These are phyloP conservation scores for Omphalotus olearius DNA, from an alignment of 1,284 basidiomycete genomes.

Conservation along the genomic window DNA sequence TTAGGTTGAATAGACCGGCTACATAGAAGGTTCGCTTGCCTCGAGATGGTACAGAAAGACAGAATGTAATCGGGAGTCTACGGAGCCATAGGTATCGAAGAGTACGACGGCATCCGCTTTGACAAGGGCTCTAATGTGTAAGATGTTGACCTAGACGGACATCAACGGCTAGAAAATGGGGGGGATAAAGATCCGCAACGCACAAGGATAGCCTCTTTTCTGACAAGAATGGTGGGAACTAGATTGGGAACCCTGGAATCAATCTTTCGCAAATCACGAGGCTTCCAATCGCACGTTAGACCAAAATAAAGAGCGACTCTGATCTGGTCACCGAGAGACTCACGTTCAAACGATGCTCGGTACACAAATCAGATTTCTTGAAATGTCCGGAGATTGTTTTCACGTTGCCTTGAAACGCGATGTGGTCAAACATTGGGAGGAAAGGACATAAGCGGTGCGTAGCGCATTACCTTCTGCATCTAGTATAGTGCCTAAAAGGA, in stretches of 20 bases:
- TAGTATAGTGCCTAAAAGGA: constrained; percentile 72
- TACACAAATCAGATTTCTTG: constrained; percentile 84
- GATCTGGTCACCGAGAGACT: constrained; percentile 25
- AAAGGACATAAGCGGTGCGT: too few species aligned
- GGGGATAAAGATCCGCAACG: constrained; percentile 23
- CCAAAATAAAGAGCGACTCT: not conserved
- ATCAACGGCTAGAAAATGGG: constrained; percentile 10
- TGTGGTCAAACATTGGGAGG: not conserved
- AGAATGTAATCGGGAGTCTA: constrained; percentile 81
- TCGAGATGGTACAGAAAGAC: constrained; percentile 88
- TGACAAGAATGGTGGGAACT: constrained; percentile 89
- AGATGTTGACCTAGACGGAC: constrained; percentile 72
- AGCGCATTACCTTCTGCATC: constrained; percentile 63
- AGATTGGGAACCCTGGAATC: constrained; percentile 93
- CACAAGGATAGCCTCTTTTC: constrained; percentile 85
- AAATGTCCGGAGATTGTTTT: constrained; percentile 89
- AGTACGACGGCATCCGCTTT: constrained; percentile 91
- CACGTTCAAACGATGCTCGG: constrained; percentile 87
- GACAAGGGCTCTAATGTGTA: constrained; percentile 92
- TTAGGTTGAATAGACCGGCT: not conserved
- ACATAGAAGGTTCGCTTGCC: constrained; percentile 35
- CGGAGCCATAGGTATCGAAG: constrained; percentile 87
- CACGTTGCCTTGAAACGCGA: constrained; percentile 61
- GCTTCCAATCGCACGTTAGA: constrained; percentile 40
- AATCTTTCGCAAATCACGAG: constrained; percentile 95